A percentile compares a stretch with the other conserved stretches of the same genome.
These are phyloP conservation scores for Colletotrichum acutatum DNA, from an alignment of 2,329 filamentous ascomycete species.

Conservation along the genomic window DNA sequence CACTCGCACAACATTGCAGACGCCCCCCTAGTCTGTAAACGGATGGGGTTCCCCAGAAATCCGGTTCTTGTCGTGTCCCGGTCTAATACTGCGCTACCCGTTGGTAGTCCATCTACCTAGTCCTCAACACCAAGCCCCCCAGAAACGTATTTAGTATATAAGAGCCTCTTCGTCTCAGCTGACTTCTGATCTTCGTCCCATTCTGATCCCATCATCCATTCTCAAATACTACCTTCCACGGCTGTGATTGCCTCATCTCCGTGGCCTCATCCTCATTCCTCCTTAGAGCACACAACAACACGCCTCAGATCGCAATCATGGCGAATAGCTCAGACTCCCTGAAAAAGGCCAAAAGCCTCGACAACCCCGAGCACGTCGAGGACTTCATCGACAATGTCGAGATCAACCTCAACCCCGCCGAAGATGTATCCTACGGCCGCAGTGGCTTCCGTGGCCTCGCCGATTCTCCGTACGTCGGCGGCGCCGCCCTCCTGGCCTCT, in stretches of 20 bases:
- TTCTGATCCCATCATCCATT: constrained; percentile 3
- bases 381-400: constrained; percentile 27
- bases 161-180: constrained; percentile 1
- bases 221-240: background rate
- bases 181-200: constrained; percentile 9
- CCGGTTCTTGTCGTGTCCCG: constrained; percentile 13
- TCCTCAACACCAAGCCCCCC: constrained; percentile 8
- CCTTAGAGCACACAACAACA: background rate
- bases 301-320: background rate
- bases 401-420: constrained; percentile 23
- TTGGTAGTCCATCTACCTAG: background rate
- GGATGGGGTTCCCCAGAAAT: constrained; percentile 24
- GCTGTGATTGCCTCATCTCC: background rate
- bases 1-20: background rate
- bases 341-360: constrained; percentile 21
- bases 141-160: constrained; percentile 6
- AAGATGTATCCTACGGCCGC: constrained; percentile 32
- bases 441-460: constrained; percentile 27
- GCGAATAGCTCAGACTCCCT: constrained; percentile 18
- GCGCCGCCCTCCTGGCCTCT: constrained; percentile 51
- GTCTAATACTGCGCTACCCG: background rate
- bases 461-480: constrained; percentile 29
- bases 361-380: constrained; percentile 24
- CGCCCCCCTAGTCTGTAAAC: constrained; percentile 10
- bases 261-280: background rate